Evolutionary conservation across 148 eudicot genomes (phyloP), one percentile per base, ranked within the genome.

Genomic region (Silene latifolia): DNA sequence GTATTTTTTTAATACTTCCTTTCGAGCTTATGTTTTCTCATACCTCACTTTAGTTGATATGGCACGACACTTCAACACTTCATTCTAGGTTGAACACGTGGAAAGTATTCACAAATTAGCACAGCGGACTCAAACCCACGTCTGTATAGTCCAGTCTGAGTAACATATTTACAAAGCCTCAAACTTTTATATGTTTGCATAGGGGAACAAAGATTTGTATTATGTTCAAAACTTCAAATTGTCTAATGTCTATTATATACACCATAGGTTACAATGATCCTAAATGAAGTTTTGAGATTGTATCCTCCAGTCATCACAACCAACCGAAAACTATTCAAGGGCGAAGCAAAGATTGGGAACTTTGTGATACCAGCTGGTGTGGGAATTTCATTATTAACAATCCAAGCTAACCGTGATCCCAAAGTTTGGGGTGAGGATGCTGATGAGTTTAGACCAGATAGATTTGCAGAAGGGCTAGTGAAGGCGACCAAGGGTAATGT

Each of bases 371-470:
- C 86, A 17, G 46, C 74, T 1, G 86, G 83, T 35, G 74, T 70
- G 2, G 66, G 29, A 14, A 63, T 83, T 12, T 27, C 67, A 14
- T 60, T 83, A 7, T 57, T 80, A 20, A 73, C 81, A 3, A 10
- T 70, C 35, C 71, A 65, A 19, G 72, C 74, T 7, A 80, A 83
- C 48, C 80, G 75, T 2, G 83, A 83, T 35, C 64, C 81, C 2
- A 51, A 80, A 27, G 54, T 80, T 23, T 83, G 86, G 86, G 86
- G 86, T 0, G 65, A 74, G 7, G 81, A 83, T 65, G 86, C 72
- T 1, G 23, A 19, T 12, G 79, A 83, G 46, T 83, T 83, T 35
- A 74, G 78, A 17, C 83, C 85, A 2, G 85, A 80, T 47, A 77
- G 86, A 67, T 77, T 83, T 44, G 63, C 83, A 0, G 79, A 77